phyloP scores from a whole-genome alignment of 192 early-diverging fungal species.

The Coemansia sp. region DNA sequence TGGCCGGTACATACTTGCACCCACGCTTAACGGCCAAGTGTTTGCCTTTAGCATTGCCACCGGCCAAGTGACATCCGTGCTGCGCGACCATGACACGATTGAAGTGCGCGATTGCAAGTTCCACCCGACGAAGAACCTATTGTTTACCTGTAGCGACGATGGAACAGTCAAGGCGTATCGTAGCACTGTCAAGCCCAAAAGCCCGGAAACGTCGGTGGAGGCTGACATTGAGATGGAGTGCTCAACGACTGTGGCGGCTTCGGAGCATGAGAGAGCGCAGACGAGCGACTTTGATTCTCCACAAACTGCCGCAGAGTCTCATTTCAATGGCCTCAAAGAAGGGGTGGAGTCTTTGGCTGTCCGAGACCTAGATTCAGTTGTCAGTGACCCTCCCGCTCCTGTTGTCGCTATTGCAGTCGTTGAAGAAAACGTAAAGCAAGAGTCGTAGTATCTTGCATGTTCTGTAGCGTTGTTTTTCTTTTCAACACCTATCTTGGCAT shows the following conservation, averaged over 20 bases:
- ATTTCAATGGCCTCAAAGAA: constrained; percentile 39
- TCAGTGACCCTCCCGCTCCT: not conserved
- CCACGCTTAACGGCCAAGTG: constrained; percentile 86
- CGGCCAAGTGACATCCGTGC: constrained; percentile 73
- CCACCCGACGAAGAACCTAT: constrained; percentile 75
- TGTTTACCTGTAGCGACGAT: constrained; percentile 89
- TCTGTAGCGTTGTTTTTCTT: not conserved
- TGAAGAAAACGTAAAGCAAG: not conserved
- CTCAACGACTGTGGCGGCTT: not conserved
- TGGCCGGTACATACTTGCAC: constrained; percentile 86
- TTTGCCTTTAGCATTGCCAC: constrained; percentile 81
- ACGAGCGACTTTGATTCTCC: constrained; percentile 22
- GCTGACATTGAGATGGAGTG: constrained; percentile 16
- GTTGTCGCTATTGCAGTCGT: not conserved
- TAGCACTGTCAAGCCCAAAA: constrained; percentile 18
- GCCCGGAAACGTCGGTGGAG: not conserved
- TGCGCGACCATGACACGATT: constrained; percentile 88
- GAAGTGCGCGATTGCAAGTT: constrained; percentile 95
- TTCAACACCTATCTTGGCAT: not conserved
- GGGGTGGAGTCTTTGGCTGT: constrained; percentile 49
- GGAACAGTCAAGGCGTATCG: constrained; percentile 67
- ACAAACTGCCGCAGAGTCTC: constrained; percentile 37
- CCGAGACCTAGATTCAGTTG: constrained; percentile 9
- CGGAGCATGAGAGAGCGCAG: not conserved
- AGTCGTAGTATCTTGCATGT: not conserved